These are phyloP conservation scores for Dalbergia cultrata DNA, from an alignment of 306 rosid species.

Conservation along the genomic window DNA sequence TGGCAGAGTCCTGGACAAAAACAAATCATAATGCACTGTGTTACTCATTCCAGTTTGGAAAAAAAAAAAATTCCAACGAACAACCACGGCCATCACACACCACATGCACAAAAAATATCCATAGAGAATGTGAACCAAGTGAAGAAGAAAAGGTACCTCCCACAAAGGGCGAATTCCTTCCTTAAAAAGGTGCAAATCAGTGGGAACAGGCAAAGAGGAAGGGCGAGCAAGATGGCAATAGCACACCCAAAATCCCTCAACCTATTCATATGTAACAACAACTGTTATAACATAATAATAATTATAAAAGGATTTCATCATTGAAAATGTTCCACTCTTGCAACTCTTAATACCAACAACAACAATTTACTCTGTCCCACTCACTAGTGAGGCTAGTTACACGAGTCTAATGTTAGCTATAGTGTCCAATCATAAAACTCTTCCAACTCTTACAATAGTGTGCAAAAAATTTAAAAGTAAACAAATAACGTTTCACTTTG, in stretches of 20 bases:
- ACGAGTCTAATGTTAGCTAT: not conserved
- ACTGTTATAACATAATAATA: not conserved
- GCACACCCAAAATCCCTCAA: conserved; percentile 92
- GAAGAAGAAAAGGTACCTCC: conserved; percentile 68
- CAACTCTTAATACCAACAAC: too few relatives aligned
- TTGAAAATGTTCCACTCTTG: too few relatives aligned
- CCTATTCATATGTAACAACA: conserved; percentile 52
- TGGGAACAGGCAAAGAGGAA: conserved; percentile 84
- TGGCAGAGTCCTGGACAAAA: conserved; percentile 79
- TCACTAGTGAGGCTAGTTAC: not conserved
- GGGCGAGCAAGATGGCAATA: conserved; percentile 95
- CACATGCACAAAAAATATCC: not conserved
- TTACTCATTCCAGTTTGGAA: not conserved
- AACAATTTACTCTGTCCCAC: not conserved
- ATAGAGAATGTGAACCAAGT: not conserved
- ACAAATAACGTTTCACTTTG: not conserved
- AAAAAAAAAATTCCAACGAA: not conserved
- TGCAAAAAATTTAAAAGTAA: too few relatives aligned
- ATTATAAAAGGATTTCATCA: not conserved
- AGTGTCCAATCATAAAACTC: not conserved
- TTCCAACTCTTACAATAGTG: not conserved
- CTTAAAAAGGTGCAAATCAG: conserved; percentile 94
- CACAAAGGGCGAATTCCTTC: conserved; percentile 97
- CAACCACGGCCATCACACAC: too few relatives aligned
- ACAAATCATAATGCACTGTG: not conserved